Base-by-base conservation (phyloP, 106 monocot genomes). In the Chionographis japonica region DNA sequence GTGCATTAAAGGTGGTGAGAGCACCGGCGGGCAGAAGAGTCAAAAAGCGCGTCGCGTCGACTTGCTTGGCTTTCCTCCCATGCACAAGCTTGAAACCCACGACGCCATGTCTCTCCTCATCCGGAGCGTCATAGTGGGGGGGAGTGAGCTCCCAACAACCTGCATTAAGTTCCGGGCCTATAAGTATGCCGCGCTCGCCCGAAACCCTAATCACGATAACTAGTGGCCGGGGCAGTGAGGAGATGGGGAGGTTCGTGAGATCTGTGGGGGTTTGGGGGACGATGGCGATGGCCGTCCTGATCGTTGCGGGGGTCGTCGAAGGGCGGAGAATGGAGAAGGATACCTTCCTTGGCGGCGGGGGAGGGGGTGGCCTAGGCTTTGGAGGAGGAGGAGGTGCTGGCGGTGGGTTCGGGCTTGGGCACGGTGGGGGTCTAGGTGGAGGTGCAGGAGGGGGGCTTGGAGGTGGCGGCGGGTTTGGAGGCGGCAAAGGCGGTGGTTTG, bases 341-440 rank as follows among this genome's bases (percentile, higher is more conserved):
- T 43, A 17, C 8, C 40, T 58, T 57, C 15, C 14, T 54, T 37
- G 66, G 66, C 2, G 66, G 53, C 20, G 66, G 62, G 0, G 13
- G 50, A 12, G 73, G 73, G 4, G 9, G 8, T 52, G 72, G 62
- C 6, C 14, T 19, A 50, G 71, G 60, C 4, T 50, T 43, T 4
- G 72, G 72, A 1, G 36, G 6, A 5, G 72, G 72, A 8, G 62
- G 37, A 13, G 72, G 63, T 9, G 61, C 20, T 6, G 71, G 69
- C 15, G 17, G 3, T 40, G 63, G 63, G 1, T 0, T 11, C 12
- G 73, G 73, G 3, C n/a, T 9, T 4, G 65, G 73, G 11, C 40
- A 20, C 4, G 73, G 73, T 42, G 73, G 65, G 8, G 72, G 72
- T 17, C n/a, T 63, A 12, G 72, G 72, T 1, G 72, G 51, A 37